Base-by-base conservation (phyloP, 2,329 filamentous ascomycete genomes). In the Talaromyces islandicus region DNA sequence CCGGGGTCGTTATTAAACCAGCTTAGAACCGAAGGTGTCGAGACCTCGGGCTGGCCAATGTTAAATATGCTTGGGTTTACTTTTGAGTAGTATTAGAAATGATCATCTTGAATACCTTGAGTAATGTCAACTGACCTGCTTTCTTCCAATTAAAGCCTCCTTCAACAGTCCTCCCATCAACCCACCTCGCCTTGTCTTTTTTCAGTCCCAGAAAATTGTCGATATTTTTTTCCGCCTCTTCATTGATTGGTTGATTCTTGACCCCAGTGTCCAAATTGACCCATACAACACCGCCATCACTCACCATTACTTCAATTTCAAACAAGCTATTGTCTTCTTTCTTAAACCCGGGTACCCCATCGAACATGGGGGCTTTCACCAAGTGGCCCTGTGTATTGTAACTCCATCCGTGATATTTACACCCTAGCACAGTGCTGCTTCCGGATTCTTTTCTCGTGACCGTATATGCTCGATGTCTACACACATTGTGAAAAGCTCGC, bases 351-450 rank as follows among this genome's bases (percentile, higher is more conserved):
- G 77, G 73, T 0, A 86, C 71, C 21, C 81, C 78, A 46, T 85
- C 78, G 65, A 85, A 87, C 2, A 81, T 78, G 0, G 84, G 84
- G 1, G 85, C 84, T 68, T 86, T 87, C 27, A 84, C 80, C 2
- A 87, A 75, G 54, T 81, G 80, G 14, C 84, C 85, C 29, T 75
- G 78, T 2, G 84, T 74, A 51, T 83, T 81, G 62, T 86, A 87
- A 2, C 82, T 84, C 84, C 85, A 87, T 48, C 83, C 84, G 66
- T 87, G 84, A 65, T 87, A 87, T 61, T 81, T 81, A 75, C 85
- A 87, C 0, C 80, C 76, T 41, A 87, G 77, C 38, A 86, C 79
- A 4, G 66, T 77, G 54, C 78, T 78, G 48, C 77, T 77, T 3
- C 85, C 85, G 10, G 77, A 71, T 2, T 81, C 76, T 50, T 79